Evolutionary conservation across 176 grass and related monocot species (phyloP), one percentile per base, ranked within the genome.

Genomic region (Oryza punctata): DNA sequence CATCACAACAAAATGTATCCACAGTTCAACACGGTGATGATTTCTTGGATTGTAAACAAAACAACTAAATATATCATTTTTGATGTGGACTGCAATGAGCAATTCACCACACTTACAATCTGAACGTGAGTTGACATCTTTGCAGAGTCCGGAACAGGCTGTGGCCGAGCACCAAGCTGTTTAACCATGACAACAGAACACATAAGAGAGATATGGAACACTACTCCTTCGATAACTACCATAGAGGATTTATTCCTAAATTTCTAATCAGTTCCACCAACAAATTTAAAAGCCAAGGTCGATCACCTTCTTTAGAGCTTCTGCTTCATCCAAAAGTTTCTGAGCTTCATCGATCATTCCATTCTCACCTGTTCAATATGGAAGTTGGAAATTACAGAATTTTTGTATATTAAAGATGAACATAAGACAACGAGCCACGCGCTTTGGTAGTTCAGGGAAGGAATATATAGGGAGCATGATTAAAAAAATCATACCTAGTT

Each of bases 261-360:
- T 70, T 77, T 82, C 25, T 57, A 60, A 64, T 35, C 59, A 80
- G 44, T 26, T 75, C 61, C 75, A 65, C 8, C 23, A 73, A 38
- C 32, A 47, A 65, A 50, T 78, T 71, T 87, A 85, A 83, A 80
- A 69, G 10, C 1, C 64, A 67, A 81, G 63, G 67, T 73, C 54
- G 13, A 78, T 49, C 35, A 84, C 96, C 93, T 95, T 98, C 83
- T 89, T 96, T 26, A 98, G 78, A 87, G 96, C 96, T 92, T 98
- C 93, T 80, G 96, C 93, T 81, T 98, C 93, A 89, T 98, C 93
- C 38, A 98, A 84, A 84, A 92, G 18, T 81, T 98, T 98, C 45
- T 95, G 96, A 78, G 93, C 93, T 90, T 98, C 93, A 73, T 95
- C 93, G 80, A 98, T 90, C 91, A 94, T 94, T 26, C 93, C 96